A percentile compares a stretch with the other conserved stretches of the same genome.
phyloP scores from a whole-genome alignment of 2,329 filamentous ascomycete species.

The Fusarium tupiense region DNA sequence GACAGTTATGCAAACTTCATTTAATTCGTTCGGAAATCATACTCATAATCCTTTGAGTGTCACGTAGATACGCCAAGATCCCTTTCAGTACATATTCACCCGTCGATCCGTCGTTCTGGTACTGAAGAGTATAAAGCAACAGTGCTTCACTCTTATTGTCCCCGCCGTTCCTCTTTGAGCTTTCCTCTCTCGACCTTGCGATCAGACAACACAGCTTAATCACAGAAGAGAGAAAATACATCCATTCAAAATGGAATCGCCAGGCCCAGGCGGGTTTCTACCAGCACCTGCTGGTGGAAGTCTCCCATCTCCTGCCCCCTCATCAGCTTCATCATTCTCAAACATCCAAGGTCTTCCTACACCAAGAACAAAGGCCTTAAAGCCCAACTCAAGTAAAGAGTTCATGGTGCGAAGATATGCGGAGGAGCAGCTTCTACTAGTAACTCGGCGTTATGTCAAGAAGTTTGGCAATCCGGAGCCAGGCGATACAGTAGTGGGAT shows the following conservation, averaged over 20 bases:
- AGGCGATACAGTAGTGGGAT: conserved; percentile 61
- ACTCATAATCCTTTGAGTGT: background rate
- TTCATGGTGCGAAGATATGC: conserved; percentile 68
- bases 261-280: conserved; percentile 63
- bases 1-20: background rate
- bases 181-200: background rate
- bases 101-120: background rate
- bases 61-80: background rate
- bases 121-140: background rate
- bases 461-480: conserved; percentile 61
- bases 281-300: conserved; percentile 49
- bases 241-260: background rate
- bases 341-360: conserved; percentile 59
- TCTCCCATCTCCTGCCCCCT: conserved; percentile 66
- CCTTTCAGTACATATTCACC: background rate
- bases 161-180: background rate
- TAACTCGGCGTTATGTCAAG: conserved; percentile 69
- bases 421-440: conserved; percentile 61
- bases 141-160: background rate
- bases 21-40: background rate
- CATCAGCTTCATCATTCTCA: conserved; percentile 55
- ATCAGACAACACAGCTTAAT: background rate
- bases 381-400: conserved; percentile 68
- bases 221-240: background rate
- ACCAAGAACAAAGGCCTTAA: conserved; percentile 62